Evolutionary conservation across 805 yeast genomes (phyloP), one percentile per base, ranked within the genome.

Genomic region (Nakazawaea wickerhamii): DNA sequence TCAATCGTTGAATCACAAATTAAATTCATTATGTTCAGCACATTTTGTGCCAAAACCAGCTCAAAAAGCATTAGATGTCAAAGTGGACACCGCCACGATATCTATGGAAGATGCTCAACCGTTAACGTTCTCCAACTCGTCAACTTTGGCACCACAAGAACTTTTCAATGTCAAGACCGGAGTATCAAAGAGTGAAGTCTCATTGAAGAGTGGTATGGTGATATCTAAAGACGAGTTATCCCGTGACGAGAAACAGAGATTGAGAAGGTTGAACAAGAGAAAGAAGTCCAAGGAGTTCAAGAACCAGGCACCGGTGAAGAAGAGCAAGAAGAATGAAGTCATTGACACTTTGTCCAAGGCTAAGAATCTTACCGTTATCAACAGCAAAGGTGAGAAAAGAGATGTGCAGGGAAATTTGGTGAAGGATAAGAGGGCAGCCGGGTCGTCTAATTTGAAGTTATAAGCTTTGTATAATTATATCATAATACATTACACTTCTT

Each of bases 61-160:
- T 30, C 81, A 85, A 59, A 84, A 86, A 53, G 65, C 81, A 18
- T 66, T 91, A 48, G 89, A 85, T 45, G 81, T 93, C 56, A 87
- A 84, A 58, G 87, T 89, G 30, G 84, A 90, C 44, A 72, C 85
- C 0, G 81, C 95, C 4, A 75, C 95, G 2, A 82, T 93, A 38
- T 57, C 82, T 2, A 86, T 91, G 95, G 99, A 91, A 64, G 98
- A 93, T 57, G 93, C 96, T 1, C 97, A 89, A 65, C 99, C 99
- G 38, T 70, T 87, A 45, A 81, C 89, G 28, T 71, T 85, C 65
- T 77, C 93, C 2, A 67, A 75, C 26, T 86, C 81, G 18, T 68
- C 81, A 11, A 76, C 84, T 38, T 71, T 93, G 54, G 99, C 99
- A 2, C 99, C 99, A 30, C 99, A 91, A 66, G 99, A 91, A 64